A percentile compares a stretch with the other conserved stretches of the same genome.
Conservation (phyloP, 2,329 filamentous ascomycete species). For the Cordyceps javanica region DNA sequence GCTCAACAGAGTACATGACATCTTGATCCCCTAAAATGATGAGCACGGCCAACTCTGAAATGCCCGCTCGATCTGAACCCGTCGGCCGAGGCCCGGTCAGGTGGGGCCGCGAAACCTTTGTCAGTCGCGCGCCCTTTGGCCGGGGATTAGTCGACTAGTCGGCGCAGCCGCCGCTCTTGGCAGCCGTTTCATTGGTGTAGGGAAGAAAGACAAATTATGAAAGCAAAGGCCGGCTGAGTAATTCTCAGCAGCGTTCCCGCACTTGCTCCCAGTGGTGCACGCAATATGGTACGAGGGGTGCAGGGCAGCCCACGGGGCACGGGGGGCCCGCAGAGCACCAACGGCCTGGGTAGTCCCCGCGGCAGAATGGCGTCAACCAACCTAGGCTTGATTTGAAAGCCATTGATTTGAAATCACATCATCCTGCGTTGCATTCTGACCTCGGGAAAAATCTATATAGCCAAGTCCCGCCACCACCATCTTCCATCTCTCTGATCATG, state of each 20-base stretch:
- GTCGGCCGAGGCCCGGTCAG: background rate
- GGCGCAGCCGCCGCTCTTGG: background rate
- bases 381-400: slow-evolving; percentile 6
- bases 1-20: background rate
- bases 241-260: background rate
- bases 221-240: slow-evolving; percentile 3
- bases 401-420: slow-evolving; percentile 10
- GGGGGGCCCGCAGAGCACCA: background rate
- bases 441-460: slow-evolving; percentile 1
- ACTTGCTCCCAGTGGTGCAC: background rate
- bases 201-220: background rate
- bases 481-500: background rate
- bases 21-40: background rate
- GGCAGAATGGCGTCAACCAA: slow-evolving; percentile 6
- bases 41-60: too few species aligned
- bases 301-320: background rate
- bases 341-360: too few species aligned
- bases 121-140: background rate
- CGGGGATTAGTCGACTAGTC: background rate
- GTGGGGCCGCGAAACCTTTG: slow-evolving; percentile 1
- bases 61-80: background rate
- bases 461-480: too few species aligned
- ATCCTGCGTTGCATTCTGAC: background rate
- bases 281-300: background rate
- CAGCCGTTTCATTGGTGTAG: background rate